Percentiles rank a stretch among this genome's conserved stretches.
Conservation (phyloP, 441 rosid species). For the Oxalis stricta region DNA sequence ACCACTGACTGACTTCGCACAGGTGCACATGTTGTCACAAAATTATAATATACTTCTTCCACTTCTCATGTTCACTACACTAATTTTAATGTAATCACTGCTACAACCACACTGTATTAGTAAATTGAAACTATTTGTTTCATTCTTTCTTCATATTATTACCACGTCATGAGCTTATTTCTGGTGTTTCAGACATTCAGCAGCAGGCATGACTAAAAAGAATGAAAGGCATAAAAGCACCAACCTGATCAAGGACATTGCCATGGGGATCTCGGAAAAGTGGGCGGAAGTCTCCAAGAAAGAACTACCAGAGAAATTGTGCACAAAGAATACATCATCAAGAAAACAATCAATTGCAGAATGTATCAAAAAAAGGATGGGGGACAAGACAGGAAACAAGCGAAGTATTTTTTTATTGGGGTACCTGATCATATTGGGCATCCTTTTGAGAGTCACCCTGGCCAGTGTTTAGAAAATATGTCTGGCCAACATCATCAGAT, state of each 20-base stretch:
- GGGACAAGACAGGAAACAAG: constrained; percentile 6
- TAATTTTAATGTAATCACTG: too few relatives aligned
- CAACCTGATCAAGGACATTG: constrained; percentile 74
- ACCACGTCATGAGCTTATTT: too few relatives aligned
- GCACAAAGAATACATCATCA: constrained; percentile 11
- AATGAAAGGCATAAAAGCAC: constrained; percentile 12
- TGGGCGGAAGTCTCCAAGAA: constrained; percentile 82
- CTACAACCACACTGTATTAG: too few relatives aligned
- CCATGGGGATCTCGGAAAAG: constrained; percentile 53
- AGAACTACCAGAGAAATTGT: constrained; percentile 39
- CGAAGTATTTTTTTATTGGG: constrained; percentile 1
- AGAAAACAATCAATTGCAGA: constrained; percentile 3
- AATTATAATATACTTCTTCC: too few relatives aligned
- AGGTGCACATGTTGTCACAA: neutral
- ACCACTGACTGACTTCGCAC: constrained; percentile 6
- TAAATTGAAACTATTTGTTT: too few relatives aligned
- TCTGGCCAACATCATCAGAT: constrained; percentile 83
- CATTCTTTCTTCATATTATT: too few relatives aligned
- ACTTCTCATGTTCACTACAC: neutral
- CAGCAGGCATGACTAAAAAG: too few relatives aligned
- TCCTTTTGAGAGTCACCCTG: constrained; percentile 76
- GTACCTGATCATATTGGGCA: constrained; percentile 78
- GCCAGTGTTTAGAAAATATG: constrained; percentile 65
- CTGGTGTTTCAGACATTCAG: too few relatives aligned
- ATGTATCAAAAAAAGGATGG: neutral